Percentiles rank a stretch among this genome's conserved stretches.
phyloP scores from a whole-genome alignment of 495 filamentous ascomycete genomes.

The Penicillium robsamsonii region DNA sequence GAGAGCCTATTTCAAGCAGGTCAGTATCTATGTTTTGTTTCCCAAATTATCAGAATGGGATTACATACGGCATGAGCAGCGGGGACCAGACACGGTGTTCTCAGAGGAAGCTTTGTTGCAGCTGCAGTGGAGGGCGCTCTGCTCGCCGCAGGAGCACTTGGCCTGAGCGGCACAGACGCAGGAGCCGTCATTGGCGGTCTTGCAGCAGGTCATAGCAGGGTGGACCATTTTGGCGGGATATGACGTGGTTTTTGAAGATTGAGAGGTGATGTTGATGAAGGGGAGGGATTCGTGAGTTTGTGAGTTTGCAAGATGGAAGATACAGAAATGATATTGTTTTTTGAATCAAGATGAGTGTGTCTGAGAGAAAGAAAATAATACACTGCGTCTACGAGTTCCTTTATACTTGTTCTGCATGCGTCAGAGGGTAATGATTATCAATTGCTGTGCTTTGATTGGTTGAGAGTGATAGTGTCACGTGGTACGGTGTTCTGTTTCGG shows the following conservation, averaged over 20 bases:
- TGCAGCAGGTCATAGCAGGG: constrained; percentile 62
- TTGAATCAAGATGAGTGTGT: constrained; percentile 1
- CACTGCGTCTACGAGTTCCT: constrained; percentile 12
- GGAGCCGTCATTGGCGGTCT: constrained; percentile 47
- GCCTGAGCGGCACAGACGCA: constrained; percentile 65
- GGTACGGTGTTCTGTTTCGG: background rate
- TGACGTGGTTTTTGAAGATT: constrained; percentile 8
- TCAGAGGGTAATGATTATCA: constrained; percentile 30
- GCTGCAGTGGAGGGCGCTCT: constrained; percentile 78
- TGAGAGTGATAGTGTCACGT: constrained; percentile 4
- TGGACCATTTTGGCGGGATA: constrained; percentile 46
- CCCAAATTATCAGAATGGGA: background rate
- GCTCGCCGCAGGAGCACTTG: constrained; percentile 84
- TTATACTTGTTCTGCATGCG: constrained; percentile 31
- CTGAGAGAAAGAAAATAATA: constrained; percentile 3
- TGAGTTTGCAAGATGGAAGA: background rate
- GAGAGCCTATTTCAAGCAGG: constrained; percentile 45
- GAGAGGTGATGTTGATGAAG: background rate
- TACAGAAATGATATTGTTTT: background rate
- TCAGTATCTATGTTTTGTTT: constrained; percentile 12
- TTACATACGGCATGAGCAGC: constrained; percentile 79
- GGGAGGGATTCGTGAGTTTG: background rate
- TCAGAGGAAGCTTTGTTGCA: constrained; percentile 77
- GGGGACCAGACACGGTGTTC: constrained; percentile 67
- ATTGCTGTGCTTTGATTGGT: constrained; percentile 31